Percentiles rank a stretch among this genome's conserved stretches.
phyloP scores from a whole-genome alignment of 2,329 filamentous ascomycete species.

The Tolypocladium ovalisporum region DNA sequence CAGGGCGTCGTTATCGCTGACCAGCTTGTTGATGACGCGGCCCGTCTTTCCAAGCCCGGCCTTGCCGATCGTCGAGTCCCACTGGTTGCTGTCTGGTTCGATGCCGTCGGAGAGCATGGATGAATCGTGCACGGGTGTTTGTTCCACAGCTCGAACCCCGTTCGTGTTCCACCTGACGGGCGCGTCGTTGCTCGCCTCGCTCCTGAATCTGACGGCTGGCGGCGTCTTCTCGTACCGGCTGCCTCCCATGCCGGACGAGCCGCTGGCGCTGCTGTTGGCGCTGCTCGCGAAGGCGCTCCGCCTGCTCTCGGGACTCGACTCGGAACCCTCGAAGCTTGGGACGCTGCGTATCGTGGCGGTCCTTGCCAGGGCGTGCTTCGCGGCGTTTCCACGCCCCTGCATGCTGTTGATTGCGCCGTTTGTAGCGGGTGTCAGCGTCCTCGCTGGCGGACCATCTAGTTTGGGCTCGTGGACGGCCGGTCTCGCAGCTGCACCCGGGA shows the following conservation, averaged over 20 bases:
- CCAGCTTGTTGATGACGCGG: constrained; percentile 69
- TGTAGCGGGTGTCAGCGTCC: constrained; percentile 26
- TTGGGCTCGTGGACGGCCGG: constrained; percentile 9
- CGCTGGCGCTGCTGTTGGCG: constrained; percentile 41
- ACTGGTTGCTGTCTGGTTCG: constrained; percentile 28
- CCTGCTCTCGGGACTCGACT: constrained; percentile 33
- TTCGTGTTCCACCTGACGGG: constrained; percentile 20
- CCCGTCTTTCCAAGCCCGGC: constrained; percentile 65
- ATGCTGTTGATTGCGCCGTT: constrained; percentile 29
- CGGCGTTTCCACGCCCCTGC: constrained; percentile 19
- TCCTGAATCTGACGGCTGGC: constrained; percentile 25
- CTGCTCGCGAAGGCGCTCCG: constrained; percentile 46
- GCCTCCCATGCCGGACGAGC: constrained; percentile 28
- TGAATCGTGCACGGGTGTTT: constrained; percentile 12
- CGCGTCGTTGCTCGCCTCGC: constrained; percentile 13
- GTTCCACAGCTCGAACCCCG: constrained; percentile 19
- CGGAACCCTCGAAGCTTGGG: constrained; percentile 40
- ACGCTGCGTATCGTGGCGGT: constrained; percentile 46
- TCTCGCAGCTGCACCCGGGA: constrained; percentile 6
- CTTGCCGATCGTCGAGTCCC: constrained; percentile 60
- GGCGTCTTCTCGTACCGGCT: constrained; percentile 20
- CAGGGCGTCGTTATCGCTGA: constrained; percentile 68
- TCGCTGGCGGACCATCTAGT: constrained; percentile 18
- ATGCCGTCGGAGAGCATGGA: constrained; percentile 18
- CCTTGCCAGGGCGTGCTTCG: constrained; percentile 21